Percentiles rank a stretch among this genome's conserved stretches.
phyloP scores from a whole-genome alignment of 345 rosid genomes.

The Citrus australasica region DNA sequence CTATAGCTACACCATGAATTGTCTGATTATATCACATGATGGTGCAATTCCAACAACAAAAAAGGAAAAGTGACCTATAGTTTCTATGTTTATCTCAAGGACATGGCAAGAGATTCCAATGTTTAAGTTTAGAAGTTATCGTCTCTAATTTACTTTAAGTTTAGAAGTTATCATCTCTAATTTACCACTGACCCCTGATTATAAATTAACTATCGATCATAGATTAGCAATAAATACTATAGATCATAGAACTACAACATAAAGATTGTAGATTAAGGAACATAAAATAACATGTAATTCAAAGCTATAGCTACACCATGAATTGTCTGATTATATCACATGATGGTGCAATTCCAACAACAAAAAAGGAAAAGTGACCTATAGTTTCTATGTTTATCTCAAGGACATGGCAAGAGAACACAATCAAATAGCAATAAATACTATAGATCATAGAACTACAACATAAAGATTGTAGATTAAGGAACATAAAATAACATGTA shows the following conservation, averaged over 20 bases:
- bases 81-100: neutral
- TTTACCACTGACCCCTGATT: neutral
- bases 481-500: neutral
- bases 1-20: neutral
- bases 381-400: too few relatives aligned
- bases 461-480: neutral
- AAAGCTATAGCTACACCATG: too few relatives aligned
- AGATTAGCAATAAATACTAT: too few relatives aligned
- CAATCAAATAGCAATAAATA: neutral
- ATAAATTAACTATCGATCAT: neutral
- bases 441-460: neutral
- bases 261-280: too few relatives aligned
- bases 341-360: too few relatives aligned
- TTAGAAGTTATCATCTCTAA: neutral
- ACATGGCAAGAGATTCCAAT: neutral
- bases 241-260: too few relatives aligned
- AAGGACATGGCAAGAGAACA: too few relatives aligned
- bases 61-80: neutral
- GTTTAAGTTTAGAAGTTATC: neutral
- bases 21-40: neutral
- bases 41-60: neutral
- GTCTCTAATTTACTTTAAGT: neutral
- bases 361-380: too few relatives aligned
- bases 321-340: too few relatives aligned
- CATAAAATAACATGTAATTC: too few relatives aligned